These are phyloP conservation scores for Suillus cothurnatus DNA, from an alignment of 768 basidiomycete species.

Conservation along the genomic window DNA sequence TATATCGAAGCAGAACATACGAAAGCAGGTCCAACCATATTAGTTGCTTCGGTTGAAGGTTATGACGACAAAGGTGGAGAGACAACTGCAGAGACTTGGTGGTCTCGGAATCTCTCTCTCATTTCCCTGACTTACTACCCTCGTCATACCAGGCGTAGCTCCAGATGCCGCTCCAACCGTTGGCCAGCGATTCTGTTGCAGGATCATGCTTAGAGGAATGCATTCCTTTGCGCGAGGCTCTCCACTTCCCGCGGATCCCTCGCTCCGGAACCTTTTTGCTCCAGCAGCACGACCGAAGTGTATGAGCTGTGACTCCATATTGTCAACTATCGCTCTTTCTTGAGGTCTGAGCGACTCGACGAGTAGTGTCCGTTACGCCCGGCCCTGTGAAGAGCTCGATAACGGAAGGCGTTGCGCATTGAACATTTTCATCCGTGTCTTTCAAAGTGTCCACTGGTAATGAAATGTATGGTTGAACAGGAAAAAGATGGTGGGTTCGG, in stretches of 20 bases:
- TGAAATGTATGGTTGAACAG: slow-evolving; percentile 79
- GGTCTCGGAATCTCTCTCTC: slow-evolving; percentile 56
- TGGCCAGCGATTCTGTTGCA: slow-evolving; percentile 55
- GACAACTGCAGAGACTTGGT: slow-evolving; percentile 56
- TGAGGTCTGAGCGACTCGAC: slow-evolving; percentile 91
- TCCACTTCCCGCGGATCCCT: slow-evolving; percentile 63
- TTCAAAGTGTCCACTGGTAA: slow-evolving; percentile 83
- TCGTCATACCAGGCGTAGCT: slow-evolving; percentile 36
- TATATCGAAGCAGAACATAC: slow-evolving; percentile 43
- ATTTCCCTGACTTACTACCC: slow-evolving; percentile 52
- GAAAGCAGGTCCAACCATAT: slow-evolving; percentile 65
- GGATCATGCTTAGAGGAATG: slow-evolving; percentile 71
- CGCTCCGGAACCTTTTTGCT: slow-evolving; percentile 50
- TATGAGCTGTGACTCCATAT: slow-evolving; percentile 70
- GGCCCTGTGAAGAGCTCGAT: slow-evolving; percentile 86
- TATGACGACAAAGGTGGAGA: slow-evolving; percentile 46
- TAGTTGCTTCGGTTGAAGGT: slow-evolving; percentile 41
- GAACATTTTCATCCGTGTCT: slow-evolving; percentile 90
- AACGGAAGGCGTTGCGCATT: slow-evolving; percentile 78
- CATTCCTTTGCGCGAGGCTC: slow-evolving; percentile 47
- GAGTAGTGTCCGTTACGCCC: slow-evolving; percentile 81
- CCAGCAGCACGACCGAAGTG: slow-evolving; percentile 39
- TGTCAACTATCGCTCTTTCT: slow-evolving; percentile 90
- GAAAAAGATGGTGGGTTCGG: slow-evolving; percentile 69
- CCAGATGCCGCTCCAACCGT: slow-evolving; percentile 34